These are phyloP conservation scores for Termitomyces sp. DNA, from an alignment of 768 basidiomycete genomes.

Conservation along the genomic window DNA sequence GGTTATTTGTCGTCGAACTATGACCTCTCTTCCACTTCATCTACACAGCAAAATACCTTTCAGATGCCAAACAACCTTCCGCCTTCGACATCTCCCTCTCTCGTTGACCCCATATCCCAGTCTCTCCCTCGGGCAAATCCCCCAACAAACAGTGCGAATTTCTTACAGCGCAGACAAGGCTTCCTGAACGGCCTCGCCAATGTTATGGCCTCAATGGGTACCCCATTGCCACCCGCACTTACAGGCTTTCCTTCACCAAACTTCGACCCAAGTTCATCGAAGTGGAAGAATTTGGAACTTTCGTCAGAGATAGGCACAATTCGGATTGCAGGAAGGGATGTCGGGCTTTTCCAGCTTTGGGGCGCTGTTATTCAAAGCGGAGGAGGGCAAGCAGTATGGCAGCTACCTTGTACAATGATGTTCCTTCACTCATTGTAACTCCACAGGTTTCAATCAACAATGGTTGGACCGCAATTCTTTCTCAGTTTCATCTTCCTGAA, in stretches of 20 bases:
- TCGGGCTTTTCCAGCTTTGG: slow-evolving; percentile 77
- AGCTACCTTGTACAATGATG: slow-evolving; percentile 5
- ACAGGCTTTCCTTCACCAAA: slow-evolving; percentile 53
- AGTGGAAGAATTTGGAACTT: slow-evolving; percentile 63
- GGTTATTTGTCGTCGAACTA: slow-evolving; percentile 37
- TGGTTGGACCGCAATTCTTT: slow-evolving; percentile 50
- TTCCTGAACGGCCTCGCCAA: slow-evolving; percentile 60
- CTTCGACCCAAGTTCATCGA: slow-evolving; percentile 60
- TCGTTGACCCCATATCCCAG: slow-evolving; percentile 43
- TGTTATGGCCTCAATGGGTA: slow-evolving; percentile 49
- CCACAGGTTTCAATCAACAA: slow-evolving; percentile 45
- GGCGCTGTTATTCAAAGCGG: slow-evolving; percentile 54
- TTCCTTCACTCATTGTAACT: slow-evolving; percentile 10
- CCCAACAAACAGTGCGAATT: slow-evolving; percentile 22
- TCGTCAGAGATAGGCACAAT: slow-evolving; percentile 59
- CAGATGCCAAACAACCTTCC: slow-evolving; percentile 42
- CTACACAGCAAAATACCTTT: slow-evolving; percentile 35
- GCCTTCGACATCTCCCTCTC: slow-evolving; percentile 32
- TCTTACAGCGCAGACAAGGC: slow-evolving; percentile 51
- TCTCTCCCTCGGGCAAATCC: slow-evolving; percentile 27
- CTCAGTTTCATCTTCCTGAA: slow-evolving; percentile 59
- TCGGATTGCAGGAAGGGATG: slow-evolving; percentile 66
- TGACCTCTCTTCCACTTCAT: slow-evolving; percentile 35
- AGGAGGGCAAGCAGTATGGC: slow-evolving; percentile 55
- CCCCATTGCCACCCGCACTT: slow-evolving; percentile 71